Evolutionary conservation across 2,329 filamentous ascomycete species (phyloP).

Genomic region (Oidium heveae): DNA sequence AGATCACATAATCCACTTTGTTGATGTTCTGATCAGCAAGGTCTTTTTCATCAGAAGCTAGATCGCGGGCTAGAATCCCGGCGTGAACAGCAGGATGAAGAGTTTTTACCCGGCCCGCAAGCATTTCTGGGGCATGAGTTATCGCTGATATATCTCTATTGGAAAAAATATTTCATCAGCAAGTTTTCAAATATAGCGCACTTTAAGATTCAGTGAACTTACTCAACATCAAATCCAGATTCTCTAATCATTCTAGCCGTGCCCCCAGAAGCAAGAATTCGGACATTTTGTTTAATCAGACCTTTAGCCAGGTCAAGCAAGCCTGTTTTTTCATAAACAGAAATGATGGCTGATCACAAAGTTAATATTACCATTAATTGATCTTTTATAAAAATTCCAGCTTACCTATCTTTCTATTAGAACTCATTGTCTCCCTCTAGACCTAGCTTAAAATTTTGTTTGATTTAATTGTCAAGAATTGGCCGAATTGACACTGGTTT

Average conservation of each 20-base stretch:
- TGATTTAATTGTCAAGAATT: too few species aligned
- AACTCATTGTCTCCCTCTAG: background rate
- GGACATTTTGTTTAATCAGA: constrained; percentile 67
- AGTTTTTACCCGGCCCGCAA: constrained; percentile 79
- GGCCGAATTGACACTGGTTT: too few species aligned
- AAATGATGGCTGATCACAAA: constrained; percentile 50
- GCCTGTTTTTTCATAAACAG: constrained; percentile 96
- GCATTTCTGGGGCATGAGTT: constrained; percentile 91
- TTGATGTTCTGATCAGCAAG: constrained; percentile 83
- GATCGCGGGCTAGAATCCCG: constrained; percentile 78
- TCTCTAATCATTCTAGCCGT: constrained; percentile 94
- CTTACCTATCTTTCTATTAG: constrained; percentile 1
- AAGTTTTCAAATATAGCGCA: background rate
- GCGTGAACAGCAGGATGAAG: constrained; percentile 65
- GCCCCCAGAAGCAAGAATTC: constrained; percentile 80
- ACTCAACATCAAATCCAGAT: constrained; percentile 87
- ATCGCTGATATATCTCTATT: constrained; percentile 84
- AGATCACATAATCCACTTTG: constrained; percentile 89
- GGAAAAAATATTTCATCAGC: background rate
- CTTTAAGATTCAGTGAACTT: constrained; percentile 17
- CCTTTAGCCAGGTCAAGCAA: constrained; percentile 81
- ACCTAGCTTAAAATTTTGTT: too few species aligned
- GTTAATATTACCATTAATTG: background rate
- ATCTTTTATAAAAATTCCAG: background rate
- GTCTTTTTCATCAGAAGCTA: constrained; percentile 90